These are phyloP conservation scores for Ophiostoma angusticollis DNA, from an alignment of 2,329 filamentous ascomycete genomes.

Conservation along the genomic window DNA sequence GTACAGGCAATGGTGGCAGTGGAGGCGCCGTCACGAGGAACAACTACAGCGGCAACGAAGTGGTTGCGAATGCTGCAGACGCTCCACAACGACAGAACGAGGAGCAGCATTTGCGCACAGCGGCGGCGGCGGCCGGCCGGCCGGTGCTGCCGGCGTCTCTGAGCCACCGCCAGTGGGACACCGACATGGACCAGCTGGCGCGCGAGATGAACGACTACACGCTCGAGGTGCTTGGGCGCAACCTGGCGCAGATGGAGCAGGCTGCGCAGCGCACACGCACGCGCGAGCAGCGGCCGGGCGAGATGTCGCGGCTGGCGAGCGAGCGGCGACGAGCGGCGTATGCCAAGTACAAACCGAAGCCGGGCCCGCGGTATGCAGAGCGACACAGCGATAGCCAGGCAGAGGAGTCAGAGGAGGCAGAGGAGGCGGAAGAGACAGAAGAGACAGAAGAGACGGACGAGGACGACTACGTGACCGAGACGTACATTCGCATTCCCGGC, in stretches of 20 bases:
- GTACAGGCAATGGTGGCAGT: background rate
- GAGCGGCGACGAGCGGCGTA: slow-evolving; percentile 9
- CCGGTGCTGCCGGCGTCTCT: slow-evolving; percentile 21
- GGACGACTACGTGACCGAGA: slow-evolving; percentile 50
- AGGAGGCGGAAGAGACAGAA: slow-evolving; percentile 24
- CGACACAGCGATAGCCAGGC: slow-evolving; percentile 12
- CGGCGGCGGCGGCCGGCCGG: background rate
- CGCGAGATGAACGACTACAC: slow-evolving; percentile 47
- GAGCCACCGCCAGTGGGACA: slow-evolving; percentile 17
- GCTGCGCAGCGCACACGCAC: background rate
- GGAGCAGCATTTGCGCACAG: too few species aligned
- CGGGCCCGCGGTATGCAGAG: slow-evolving; percentile 11
- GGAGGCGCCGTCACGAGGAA: background rate
- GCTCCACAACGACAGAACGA: too few species aligned
- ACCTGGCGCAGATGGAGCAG: slow-evolving; percentile 34
- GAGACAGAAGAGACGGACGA: slow-evolving; percentile 26
- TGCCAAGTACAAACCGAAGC: slow-evolving; percentile 12
- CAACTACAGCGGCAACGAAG: background rate
- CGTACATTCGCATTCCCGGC: slow-evolving; percentile 49
- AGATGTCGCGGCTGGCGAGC: slow-evolving; percentile 7
- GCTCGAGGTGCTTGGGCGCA: slow-evolving; percentile 43
- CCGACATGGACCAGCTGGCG: slow-evolving; percentile 37
- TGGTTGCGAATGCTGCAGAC: too few species aligned
- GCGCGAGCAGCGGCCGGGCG: background rate
- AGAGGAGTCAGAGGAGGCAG: slow-evolving; percentile 14